Conservation (phyloP, 768 basidiomycete genomes). For the Mycena pura region DNA sequence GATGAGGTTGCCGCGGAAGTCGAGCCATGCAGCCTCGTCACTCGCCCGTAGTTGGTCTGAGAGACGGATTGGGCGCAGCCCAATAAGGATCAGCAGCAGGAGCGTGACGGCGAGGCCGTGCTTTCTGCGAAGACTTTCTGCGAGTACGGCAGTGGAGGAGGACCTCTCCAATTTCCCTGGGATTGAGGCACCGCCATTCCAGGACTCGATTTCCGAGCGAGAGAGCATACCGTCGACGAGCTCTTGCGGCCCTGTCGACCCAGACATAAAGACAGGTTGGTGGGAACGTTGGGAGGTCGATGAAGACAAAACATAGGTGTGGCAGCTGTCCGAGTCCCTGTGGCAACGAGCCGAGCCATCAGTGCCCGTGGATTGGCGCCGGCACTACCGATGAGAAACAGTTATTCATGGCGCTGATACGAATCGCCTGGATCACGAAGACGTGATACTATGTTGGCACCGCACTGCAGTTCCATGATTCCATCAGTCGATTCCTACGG, state of each 20-base stretch:
- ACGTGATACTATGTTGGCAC: too few relatives aligned
- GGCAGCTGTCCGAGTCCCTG: too few relatives aligned
- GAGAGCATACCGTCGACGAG: not conserved
- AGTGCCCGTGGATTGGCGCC: too few relatives aligned
- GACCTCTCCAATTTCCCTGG: not conserved
- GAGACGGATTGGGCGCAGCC: constrained; percentile 12
- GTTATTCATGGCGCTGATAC: too few relatives aligned
- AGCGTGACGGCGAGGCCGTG: constrained; percentile 9
- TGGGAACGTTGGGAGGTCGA: too few relatives aligned
- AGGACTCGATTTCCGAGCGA: not conserved
- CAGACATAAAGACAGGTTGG: not conserved
- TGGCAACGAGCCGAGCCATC: too few relatives aligned
- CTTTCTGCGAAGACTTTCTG: not conserved
- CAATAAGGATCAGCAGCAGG: constrained; percentile 18
- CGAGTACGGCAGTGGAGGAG: not conserved
- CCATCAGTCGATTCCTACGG: too few relatives aligned
- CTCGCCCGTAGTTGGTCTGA: constrained; percentile 12
- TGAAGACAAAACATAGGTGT: too few relatives aligned
- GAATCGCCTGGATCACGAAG: too few relatives aligned
- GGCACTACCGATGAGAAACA: too few relatives aligned
- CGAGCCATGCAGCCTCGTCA: constrained; percentile 11
- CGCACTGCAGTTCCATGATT: too few relatives aligned
- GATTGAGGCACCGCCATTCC: not conserved
- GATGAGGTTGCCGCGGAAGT: constrained; percentile 18
- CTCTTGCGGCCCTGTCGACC: not conserved